These are phyloP conservation scores for Trapa incisa DNA, from an alignment of 345 rosid genomes.

Conservation along the genomic window DNA sequence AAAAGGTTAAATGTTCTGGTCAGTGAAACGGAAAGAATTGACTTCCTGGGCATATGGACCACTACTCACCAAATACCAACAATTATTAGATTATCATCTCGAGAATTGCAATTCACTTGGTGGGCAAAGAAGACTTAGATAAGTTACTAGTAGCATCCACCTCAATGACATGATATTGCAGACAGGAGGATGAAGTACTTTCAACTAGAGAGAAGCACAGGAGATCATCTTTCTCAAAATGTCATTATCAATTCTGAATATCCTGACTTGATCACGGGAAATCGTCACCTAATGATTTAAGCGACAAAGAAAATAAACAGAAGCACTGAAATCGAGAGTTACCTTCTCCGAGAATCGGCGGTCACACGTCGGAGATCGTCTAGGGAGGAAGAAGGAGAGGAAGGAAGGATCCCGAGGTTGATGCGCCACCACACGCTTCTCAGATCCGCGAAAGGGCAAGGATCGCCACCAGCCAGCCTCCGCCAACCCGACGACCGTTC, in stretches of 20 bases:
- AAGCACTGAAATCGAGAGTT: neutral
- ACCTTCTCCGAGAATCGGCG: constrained; percentile 85
- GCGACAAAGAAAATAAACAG: neutral
- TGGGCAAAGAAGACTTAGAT: neutral
- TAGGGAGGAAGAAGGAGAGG: constrained; percentile 35
- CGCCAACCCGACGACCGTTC: neutral
- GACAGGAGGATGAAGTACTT: neutral
- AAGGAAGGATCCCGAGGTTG: constrained; percentile 61
- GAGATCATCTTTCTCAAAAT: neutral
- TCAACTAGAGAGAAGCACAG: neutral
- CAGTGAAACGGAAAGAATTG: neutral
- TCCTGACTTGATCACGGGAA: neutral
- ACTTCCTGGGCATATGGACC: neutral
- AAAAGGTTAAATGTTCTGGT: no score
- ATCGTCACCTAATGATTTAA: neutral
- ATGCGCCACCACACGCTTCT: constrained; percentile 79
- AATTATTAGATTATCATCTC: neutral
- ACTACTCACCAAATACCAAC: neutral
- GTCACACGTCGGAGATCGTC: constrained; percentile 74
- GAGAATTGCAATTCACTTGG: neutral
- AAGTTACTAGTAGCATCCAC: neutral
- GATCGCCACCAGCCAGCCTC: neutral
- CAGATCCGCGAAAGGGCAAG: constrained; percentile 19
- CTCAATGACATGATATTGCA: neutral
- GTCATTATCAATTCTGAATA: neutral